A percentile compares a stretch with the other conserved stretches of the same genome.
Evolutionary conservation across 108 stramenopile genomes (phyloP).

Genomic region (Skeletonema marinoi): DNA sequence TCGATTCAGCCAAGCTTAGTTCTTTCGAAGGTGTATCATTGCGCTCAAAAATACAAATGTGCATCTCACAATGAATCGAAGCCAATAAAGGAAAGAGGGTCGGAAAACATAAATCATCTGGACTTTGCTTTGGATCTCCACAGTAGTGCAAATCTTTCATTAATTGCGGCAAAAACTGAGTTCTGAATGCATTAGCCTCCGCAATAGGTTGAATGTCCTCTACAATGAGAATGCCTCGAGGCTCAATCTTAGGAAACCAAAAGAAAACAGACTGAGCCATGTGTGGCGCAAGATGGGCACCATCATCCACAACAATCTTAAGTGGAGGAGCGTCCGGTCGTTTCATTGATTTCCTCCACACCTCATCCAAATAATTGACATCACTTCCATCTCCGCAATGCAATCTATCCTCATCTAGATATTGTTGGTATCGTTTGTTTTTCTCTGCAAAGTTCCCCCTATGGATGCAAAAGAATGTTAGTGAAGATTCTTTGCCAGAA

Average conservation of each 20-base stretch:
- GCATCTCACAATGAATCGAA: slow-evolving; percentile 69
- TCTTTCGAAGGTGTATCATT: slow-evolving; percentile 48
- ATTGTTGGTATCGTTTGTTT: slow-evolving; percentile 35
- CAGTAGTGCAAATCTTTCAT: slow-evolving; percentile 71
- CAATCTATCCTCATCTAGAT: slow-evolving; percentile 43
- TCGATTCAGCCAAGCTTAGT: slow-evolving; percentile 30
- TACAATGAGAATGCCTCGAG: slow-evolving; percentile 58
- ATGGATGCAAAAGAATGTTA: no score
- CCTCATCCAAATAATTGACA: slow-evolving; percentile 23
- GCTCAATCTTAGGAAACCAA: slow-evolving; percentile 65
- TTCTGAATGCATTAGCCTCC: slow-evolving; percentile 52
- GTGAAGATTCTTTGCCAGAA: no score
- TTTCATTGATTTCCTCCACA: slow-evolving; percentile 39
- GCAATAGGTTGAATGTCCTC: slow-evolving; percentile 56
- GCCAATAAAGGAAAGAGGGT: slow-evolving; percentile 48
- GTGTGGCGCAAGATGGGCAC: slow-evolving; percentile 47
- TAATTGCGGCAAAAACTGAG: slow-evolving; percentile 62
- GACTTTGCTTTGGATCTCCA: slow-evolving; percentile 35
- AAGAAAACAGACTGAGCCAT: slow-evolving; percentile 61
- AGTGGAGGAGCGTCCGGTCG: slow-evolving; percentile 57
- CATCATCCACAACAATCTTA: no score
- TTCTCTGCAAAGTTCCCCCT: slow-evolving; percentile 58
- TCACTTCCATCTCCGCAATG: slow-evolving; percentile 67
- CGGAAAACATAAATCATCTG: slow-evolving; percentile 57
- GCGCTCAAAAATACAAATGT: slow-evolving; percentile 65